Evolutionary conservation across 345 rosid genomes (phyloP), one percentile per base, ranked within the genome.

Genomic region (Aurinia saxatilis): DNA sequence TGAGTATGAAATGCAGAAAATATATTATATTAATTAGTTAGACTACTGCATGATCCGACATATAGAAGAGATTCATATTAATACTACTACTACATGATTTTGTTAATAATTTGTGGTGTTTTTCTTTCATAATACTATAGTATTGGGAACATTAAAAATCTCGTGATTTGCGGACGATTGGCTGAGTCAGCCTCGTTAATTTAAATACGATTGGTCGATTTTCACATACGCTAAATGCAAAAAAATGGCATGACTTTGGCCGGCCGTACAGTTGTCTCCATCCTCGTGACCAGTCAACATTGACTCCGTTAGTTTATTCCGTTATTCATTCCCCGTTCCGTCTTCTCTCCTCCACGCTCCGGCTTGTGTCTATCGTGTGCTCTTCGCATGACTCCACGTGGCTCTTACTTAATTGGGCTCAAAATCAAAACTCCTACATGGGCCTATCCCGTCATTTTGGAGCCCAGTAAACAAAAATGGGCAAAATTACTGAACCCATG

Each of bases 211-310:
- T 52, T 65, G 54, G 36, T 57, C 41, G 29, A 55, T 46, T 39
- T 15, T 2, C 9, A 25, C 31, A 47, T 36, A 33, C 38, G 30
- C 2, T 54, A 12, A n/a, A n/a, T 25, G 18, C 7, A 14, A 7
- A 36, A 38, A 38, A 25, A n/a, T 11, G 58, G 74, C 74, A 6
- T 62, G 74, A 31, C 33, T n/a, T 0, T 48, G 12, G 74, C 74
- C 74, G 64, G 50, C 74, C 74, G 74, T 63, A 70, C 68, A 23
- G 58, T 70, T 63, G 63, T 63, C 69, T 48, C 52, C 33, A 39
- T 15, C 10, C 7, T 8, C 6, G n/a, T 2, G 74, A 70, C 74
- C 64, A 15, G 74, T 70, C 68, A 30, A 54, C 11, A 29, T 42
- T 62, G 68, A 54, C 58, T 15, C 45, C 23, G 64, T 55, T 70